phyloP scores from a whole-genome alignment of 140 eudicot genomes.

The Cichorium intybus region DNA sequence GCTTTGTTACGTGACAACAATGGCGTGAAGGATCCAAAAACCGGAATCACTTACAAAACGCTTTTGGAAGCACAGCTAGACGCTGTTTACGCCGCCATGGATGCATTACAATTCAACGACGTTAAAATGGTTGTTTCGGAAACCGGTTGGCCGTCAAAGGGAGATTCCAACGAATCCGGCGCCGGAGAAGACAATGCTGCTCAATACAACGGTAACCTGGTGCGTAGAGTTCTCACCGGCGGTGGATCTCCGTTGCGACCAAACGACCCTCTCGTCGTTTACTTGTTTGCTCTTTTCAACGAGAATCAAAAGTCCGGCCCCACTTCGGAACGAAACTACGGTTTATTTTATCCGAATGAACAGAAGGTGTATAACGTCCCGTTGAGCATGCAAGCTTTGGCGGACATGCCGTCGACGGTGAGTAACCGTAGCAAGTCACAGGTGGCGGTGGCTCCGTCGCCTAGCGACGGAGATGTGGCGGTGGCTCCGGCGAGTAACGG shows the following conservation, averaged over 20 bases:
- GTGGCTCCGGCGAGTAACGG: no score
- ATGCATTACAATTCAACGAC: conserved; percentile 40
- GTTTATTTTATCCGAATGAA: conserved; percentile 71
- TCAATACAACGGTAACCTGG: conserved; percentile 85
- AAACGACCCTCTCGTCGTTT: conserved; percentile 54
- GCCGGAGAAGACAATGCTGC: conserved; percentile 70
- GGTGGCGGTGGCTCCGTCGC: conserved; percentile 30
- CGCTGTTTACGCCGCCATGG: conserved; percentile 81
- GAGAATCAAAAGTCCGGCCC: conserved; percentile 68
- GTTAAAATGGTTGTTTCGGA: conserved; percentile 63
- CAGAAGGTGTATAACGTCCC: conserved; percentile 78
- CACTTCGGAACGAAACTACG: conserved; percentile 72
- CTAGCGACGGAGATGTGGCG: neutral
- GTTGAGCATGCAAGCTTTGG: conserved; percentile 36
- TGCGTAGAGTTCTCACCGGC: conserved; percentile 61
- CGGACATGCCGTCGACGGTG: conserved; percentile 18
- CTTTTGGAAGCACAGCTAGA: conserved; percentile 83
- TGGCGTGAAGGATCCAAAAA: conserved; percentile 54
- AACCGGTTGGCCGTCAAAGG: conserved; percentile 95
- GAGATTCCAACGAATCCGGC: conserved; percentile 68
- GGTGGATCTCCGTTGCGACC: conserved; percentile 83
- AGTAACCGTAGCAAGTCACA: conserved; percentile 39
- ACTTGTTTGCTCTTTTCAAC: conserved; percentile 70
- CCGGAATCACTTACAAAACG: conserved; percentile 58
- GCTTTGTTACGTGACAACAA: conserved; percentile 53